Percentiles rank a stretch among this genome's conserved stretches.
These are phyloP conservation scores for Wallacemonas sp. DNA, from an alignment of 208 protist species.

Conservation along the genomic window DNA sequence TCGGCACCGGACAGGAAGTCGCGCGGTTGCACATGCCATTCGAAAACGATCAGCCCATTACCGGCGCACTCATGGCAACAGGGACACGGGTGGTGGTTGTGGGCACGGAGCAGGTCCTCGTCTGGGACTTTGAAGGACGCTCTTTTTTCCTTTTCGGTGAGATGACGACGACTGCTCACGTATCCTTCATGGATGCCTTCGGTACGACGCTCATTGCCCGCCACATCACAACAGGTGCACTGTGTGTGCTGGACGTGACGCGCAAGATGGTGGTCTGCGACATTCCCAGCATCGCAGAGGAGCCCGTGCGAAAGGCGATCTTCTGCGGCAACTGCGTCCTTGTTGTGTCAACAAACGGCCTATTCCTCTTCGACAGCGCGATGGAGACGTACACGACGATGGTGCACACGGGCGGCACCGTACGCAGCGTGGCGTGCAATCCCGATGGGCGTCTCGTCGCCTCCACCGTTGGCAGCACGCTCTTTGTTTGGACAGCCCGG, in stretches of 20 bases:
- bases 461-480: constrained; percentile 49
- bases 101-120: constrained; percentile 41
- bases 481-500: constrained; percentile 67
- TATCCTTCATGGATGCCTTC: constrained; percentile 45
- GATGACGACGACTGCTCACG: constrained; percentile 29
- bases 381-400: constrained; percentile 30
- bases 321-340: constrained; percentile 72
- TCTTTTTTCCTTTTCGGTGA: constrained; percentile 55
- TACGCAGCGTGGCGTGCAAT: constrained; percentile 53
- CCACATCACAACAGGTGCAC: constrained; percentile 24
- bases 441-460: constrained; percentile 63
- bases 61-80: constrained; percentile 56
- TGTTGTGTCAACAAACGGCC: constrained; percentile 32
- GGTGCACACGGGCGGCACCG: constrained; percentile 47
- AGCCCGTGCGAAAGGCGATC: constrained; percentile 33
- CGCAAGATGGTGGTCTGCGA: constrained; percentile 56
- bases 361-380: constrained; percentile 49
- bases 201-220: constrained; percentile 49
- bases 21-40: constrained; percentile 60
- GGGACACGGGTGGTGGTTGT: constrained; percentile 73
- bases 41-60: constrained; percentile 48
- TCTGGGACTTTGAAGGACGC: constrained; percentile 78
- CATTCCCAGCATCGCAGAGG: constrained; percentile 40
- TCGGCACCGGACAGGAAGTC: constrained; percentile 33
- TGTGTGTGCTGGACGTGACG: constrained; percentile 67